Base-by-base conservation (phyloP, 495 filamentous ascomycete genomes). In the Xylaria grammica region DNA sequence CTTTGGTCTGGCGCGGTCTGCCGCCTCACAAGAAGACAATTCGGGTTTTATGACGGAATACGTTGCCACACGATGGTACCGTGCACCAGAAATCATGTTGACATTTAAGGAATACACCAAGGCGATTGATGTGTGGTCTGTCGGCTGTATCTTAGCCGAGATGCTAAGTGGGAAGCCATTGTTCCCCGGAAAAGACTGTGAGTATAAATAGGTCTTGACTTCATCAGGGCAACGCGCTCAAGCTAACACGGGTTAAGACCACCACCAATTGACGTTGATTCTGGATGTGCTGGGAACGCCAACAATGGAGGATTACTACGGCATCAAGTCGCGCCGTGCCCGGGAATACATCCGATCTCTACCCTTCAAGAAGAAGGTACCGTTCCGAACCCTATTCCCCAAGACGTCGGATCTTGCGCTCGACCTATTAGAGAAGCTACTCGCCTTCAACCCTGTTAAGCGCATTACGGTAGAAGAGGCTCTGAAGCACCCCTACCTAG, bases 1-100 rank as follows among this genome's bases (percentile, higher is more conserved):
- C 74, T 99, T 99, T 70, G 96, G 96, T 66, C 86, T 99, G 32
- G 96, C 96, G 53, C 85, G 96, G 73, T 97, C 89, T 60, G 96
- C 92, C 50, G 94, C 90, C 40, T 97, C 90, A 58, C 95, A 90
- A 69, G 96, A 98, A 69, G 96, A 99, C 77, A 99, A 99, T 79
- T 97, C 95, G 8, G 96, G 96, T 29, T 99, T 98, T 85, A 99
- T 99, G 96, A 99, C 96, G 17, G 96, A 99, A 91, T 99, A 99
- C 74, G 96, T 99, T 59, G 96, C 96, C 50, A 99, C 96, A 58
- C 86, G 96, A 72, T 99, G 96, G 96, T 99, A 99, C 78, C 91
- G 96, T 75, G 95, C 96, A 1, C 96, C 96, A 52, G 96, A 99
- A 79, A 99, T 99, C 78, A 99, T 99, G 96, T 89, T 99, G 83